phyloP scores from a whole-genome alignment of 1,284 basidiomycete genomes.

The Sporisorium reilianum region DNA sequence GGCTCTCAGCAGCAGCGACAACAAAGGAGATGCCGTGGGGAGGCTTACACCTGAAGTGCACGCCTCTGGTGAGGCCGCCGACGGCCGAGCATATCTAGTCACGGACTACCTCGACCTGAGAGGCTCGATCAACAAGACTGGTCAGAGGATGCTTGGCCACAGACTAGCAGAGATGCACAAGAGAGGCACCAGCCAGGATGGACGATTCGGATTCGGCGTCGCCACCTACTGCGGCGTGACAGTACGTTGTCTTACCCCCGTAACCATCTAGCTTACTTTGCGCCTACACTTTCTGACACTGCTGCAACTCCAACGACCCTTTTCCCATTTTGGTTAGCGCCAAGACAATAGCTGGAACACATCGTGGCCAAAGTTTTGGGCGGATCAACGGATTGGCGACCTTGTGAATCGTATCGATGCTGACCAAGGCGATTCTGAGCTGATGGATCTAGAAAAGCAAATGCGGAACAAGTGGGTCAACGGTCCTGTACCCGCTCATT shows the following conservation, averaged over 20 bases:
- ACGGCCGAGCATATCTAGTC: conserved; percentile 33
- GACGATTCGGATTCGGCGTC: conserved; percentile 32
- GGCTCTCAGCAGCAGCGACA: conserved; percentile 2
- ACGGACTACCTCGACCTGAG: conserved; percentile 41
- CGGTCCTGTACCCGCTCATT: neutral
- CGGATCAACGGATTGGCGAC: conserved; percentile 37
- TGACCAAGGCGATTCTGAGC: conserved; percentile 24
- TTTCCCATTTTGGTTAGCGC: too few species aligned
- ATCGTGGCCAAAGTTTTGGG: conserved; percentile 46
- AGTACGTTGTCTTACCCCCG: conserved; percentile 11
- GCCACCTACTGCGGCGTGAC: conserved; percentile 43
- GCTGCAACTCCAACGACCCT: neutral
- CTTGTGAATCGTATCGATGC: conserved; percentile 26
- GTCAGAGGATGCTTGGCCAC: conserved; percentile 23
- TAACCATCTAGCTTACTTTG: too few species aligned
- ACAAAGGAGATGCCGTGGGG: neutral
- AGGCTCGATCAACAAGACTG: conserved; percentile 14
- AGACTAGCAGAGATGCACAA: conserved; percentile 42
- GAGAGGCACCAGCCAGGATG: conserved; percentile 19
- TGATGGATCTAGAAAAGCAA: conserved; percentile 29
- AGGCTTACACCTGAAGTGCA: conserved; percentile 33
- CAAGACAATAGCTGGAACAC: conserved; percentile 47
- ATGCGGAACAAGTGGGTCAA: conserved; percentile 33
- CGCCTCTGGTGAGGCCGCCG: conserved; percentile 22
- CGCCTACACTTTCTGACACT: neutral